phyloP scores from a whole-genome alignment of 768 basidiomycete genomes.

The Xerocomus potaroensis region DNA sequence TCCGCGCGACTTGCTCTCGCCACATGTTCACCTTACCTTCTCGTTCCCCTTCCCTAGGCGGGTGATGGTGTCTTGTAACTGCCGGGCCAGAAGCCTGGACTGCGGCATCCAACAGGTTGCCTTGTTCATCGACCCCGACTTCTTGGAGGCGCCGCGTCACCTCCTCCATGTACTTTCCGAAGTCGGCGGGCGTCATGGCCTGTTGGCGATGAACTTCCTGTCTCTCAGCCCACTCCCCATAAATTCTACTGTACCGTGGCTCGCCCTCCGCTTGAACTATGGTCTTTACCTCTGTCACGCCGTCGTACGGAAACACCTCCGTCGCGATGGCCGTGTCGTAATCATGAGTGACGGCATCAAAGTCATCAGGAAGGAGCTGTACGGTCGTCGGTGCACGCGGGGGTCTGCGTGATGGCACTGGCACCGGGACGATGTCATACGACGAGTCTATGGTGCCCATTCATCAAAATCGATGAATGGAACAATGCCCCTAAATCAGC shows the following conservation, averaged over 20 bases:
- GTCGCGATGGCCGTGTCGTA: conserved; percentile 25
- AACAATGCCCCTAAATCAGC: too few species aligned
- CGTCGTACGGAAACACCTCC: conserved; percentile 21
- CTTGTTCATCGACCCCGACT: conserved; percentile 29
- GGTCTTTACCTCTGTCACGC: conserved; percentile 23
- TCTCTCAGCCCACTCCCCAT: conserved; percentile 31
- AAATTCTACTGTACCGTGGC: conserved; percentile 26
- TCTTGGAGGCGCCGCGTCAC: conserved; percentile 34
- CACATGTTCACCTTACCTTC: conserved; percentile 46
- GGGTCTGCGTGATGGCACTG: conserved; percentile 15
- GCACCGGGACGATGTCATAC: conserved; percentile 27
- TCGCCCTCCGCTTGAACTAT: too few species aligned
- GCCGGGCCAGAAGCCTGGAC: conserved; percentile 9
- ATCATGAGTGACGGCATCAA: conserved; percentile 28
- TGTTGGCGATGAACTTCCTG: conserved; percentile 26
- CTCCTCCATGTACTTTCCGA: conserved; percentile 28
- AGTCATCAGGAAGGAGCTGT: conserved; percentile 29
- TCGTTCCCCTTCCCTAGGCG: conserved; percentile 13
- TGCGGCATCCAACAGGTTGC: conserved; percentile 19
- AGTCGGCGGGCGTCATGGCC: conserved; percentile 19
- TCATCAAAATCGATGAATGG: too few species aligned
- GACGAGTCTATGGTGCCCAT: conserved; percentile 27
- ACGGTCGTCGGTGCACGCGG: conserved; percentile 31
- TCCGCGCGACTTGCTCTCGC: conserved; percentile 49
- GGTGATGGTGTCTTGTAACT: conserved; percentile 2